phyloP scores from a whole-genome alignment of 2,329 filamentous ascomycete genomes.

The Coniella vitis region DNA sequence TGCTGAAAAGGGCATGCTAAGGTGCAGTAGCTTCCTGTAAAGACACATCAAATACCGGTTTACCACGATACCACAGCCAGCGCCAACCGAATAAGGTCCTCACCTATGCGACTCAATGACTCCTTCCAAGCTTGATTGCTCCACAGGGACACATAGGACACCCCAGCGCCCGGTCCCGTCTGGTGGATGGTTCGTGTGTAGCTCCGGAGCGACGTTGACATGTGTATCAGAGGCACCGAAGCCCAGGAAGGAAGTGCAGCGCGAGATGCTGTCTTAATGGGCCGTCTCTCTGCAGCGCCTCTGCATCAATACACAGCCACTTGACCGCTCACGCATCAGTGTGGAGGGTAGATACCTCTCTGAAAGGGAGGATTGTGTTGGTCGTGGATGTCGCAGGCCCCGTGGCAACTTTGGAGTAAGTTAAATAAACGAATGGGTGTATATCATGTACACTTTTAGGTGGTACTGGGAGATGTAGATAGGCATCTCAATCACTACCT shows the following conservation, averaged over 20 bases:
- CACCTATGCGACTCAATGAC: neutral
- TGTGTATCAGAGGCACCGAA: constrained; percentile 4
- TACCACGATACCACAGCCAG: neutral
- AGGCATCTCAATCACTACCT: neutral
- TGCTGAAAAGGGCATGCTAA: too few relatives aligned
- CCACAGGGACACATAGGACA: neutral
- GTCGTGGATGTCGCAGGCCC: too few relatives aligned
- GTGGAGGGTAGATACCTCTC: too few relatives aligned
- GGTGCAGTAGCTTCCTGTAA: too few relatives aligned
- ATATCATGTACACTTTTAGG: too few relatives aligned
- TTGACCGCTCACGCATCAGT: too few relatives aligned
- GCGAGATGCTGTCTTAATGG: neutral
- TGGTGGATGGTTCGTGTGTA: neutral
- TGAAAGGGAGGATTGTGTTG: too few relatives aligned
- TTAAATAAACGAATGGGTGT: too few relatives aligned
- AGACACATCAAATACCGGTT: neutral
- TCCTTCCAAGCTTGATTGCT: neutral
- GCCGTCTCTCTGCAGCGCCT: neutral
- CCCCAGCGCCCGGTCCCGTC: neutral
- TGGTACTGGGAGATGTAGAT: neutral
- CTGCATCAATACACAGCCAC: neutral
- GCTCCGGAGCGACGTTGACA: neutral
- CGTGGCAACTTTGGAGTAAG: too few relatives aligned
- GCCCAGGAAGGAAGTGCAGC: neutral
- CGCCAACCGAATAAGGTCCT: neutral